Evolutionary conservation across 2,329 filamentous ascomycete genomes (phyloP).

Genomic region (Cladosporium sp.): DNA sequence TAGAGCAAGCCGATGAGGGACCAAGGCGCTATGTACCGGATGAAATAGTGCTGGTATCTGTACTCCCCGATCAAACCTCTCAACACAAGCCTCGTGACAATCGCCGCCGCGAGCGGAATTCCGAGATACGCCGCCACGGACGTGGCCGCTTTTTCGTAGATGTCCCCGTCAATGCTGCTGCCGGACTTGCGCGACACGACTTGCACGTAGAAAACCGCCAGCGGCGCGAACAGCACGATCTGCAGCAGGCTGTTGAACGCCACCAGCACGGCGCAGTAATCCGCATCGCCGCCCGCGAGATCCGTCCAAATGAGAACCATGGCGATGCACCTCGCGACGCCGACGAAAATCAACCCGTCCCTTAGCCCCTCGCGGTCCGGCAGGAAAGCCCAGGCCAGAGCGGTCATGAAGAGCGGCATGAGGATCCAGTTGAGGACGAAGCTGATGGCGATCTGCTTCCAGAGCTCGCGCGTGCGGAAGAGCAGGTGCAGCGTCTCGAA

Average conservation of each 20-base stretch:
- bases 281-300: slow-evolving; percentile 68
- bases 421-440: slow-evolving; percentile 78
- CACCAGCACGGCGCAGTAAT: slow-evolving; percentile 69
- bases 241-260: slow-evolving; percentile 47
- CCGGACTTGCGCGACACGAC: slow-evolving; percentile 53
- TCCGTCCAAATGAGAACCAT: slow-evolving; percentile 84
- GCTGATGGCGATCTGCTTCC: slow-evolving; percentile 76
- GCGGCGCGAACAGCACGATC: slow-evolving; percentile 45
- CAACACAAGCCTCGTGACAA: slow-evolving; percentile 67
- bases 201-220: slow-evolving; percentile 54
- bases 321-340: slow-evolving; percentile 79
- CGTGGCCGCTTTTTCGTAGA: slow-evolving; percentile 56
- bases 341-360: slow-evolving; percentile 73
- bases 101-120: slow-evolving; percentile 74
- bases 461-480: slow-evolving; percentile 59
- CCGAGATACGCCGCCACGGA: slow-evolving; percentile 80
- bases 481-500: slow-evolving; percentile 70
- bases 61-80: slow-evolving; percentile 50
- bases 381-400: slow-evolving; percentile 60
- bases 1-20: slow-evolving; percentile 81
- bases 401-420: slow-evolving; percentile 78
- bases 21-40: slow-evolving; percentile 67
- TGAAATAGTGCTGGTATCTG: slow-evolving; percentile 66
- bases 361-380: slow-evolving; percentile 46
- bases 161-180: slow-evolving; percentile 35